A percentile compares a stretch with the other conserved stretches of the same genome.
phyloP scores from a whole-genome alignment of 148 eudicot genomes.

The Bassia scoparia region DNA sequence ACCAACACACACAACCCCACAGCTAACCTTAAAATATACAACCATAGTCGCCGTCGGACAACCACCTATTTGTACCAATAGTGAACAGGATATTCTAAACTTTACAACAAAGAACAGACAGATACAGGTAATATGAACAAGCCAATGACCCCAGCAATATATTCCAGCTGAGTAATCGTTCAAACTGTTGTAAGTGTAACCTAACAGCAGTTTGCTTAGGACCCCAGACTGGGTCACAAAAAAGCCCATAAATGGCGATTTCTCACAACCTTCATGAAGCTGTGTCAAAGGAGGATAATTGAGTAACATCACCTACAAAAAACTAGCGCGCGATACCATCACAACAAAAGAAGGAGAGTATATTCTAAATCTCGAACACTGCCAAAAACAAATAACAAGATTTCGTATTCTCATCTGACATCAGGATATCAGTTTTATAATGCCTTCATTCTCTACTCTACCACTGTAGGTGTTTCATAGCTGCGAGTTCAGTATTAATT shows the following conservation, averaged over 20 bases:
- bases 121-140: not conserved
- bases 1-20: too few species aligned
- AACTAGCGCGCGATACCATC: not conserved
- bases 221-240: slow-evolving; percentile 95
- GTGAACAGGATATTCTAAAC: not conserved
- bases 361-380: not conserved
- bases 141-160: slow-evolving; percentile 31
- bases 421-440: not conserved
- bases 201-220: slow-evolving; percentile 61
- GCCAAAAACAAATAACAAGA: too few species aligned
- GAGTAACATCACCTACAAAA: not conserved
- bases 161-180: slow-evolving; percentile 55
- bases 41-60: slow-evolving; percentile 66
- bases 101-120: not conserved
- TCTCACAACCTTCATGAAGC: slow-evolving; percentile 93
- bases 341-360: not conserved
- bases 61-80: slow-evolving; percentile 40
- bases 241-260: slow-evolving; percentile 99
- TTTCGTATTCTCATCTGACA: not conserved
- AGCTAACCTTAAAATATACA: slow-evolving; percentile 60
- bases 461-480: too few species aligned
- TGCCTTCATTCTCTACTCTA: not conserved
- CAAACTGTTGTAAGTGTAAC: slow-evolving; percentile 53
- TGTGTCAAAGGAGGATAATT: slow-evolving; percentile 25
- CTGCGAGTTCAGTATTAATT: too few species aligned